Base-by-base conservation (phyloP, 805 yeast genomes). In the Spathaspora boniae region DNA sequence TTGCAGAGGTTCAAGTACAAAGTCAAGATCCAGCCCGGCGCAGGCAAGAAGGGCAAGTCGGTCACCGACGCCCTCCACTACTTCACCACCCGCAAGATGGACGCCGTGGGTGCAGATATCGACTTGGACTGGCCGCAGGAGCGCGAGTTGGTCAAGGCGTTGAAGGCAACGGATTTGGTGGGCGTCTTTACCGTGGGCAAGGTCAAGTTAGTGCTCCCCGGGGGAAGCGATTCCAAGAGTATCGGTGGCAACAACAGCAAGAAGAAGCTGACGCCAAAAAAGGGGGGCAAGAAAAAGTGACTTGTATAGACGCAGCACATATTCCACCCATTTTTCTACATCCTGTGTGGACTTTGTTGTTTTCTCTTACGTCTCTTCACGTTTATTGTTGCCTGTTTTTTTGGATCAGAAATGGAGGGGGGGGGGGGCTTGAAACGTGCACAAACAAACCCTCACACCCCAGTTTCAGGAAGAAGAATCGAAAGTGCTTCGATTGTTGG, bases 1-100 rank as follows among this genome's bases (percentile, higher is more conserved):
- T 56, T 93, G 44, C 71, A 66, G 40, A 83, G 83, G 53, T 76
- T 72, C 56, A 80, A 84, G 50, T 88, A 85, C 60, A 87, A 87
- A 54, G 81, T 86, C 23, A 91, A 91, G 55, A 60, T 91, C 20
- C 85, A 80, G 46, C 89, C 95, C 0, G 86, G 86, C 3, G 67
- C 73, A 19, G 79, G 80, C 18, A 93, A 93, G 56, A 89, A 91
- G 54, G 95, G 96, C 2, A 93, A 93, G 53, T 80, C 93, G 2
- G 66, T 86, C 23, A 70, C 72, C 37, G 96, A 88, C 41, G 70
- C 81, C 1, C 49, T 86, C 41, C 69, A 76, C 36, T 72, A 71
- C 47, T 78, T 89, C 51, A 59, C 63, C 34, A 66, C 61, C 38
- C 46, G 70, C 27, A 74, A 75, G 40, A 51, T 71, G n/a, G 76